phyloP scores from a whole-genome alignment of 192 early-diverging fungal species.

The Coemansia sp. region DNA sequence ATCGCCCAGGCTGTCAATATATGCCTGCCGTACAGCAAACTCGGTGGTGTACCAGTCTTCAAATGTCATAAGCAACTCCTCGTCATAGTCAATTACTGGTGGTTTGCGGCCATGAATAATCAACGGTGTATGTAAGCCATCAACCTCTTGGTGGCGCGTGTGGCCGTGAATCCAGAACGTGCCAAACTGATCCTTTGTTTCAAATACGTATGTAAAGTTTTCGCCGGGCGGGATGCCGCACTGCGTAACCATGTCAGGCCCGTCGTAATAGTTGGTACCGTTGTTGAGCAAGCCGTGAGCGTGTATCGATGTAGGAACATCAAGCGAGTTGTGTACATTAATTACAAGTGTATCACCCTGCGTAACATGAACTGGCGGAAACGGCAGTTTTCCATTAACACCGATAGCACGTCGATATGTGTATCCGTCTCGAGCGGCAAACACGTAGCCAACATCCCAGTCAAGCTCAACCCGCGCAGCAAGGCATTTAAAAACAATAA shows the following conservation, averaged over 20 bases:
- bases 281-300: neutral
- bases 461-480: neutral
- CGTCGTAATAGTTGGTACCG: neutral
- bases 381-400: neutral
- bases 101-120: no score
- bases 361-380: neutral
- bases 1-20: constrained; percentile 29
- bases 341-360: neutral
- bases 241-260: neutral
- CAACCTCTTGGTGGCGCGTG: no score
- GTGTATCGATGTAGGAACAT: neutral
- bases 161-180: neutral
- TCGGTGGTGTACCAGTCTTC: neutral
- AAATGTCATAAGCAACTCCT: neutral
- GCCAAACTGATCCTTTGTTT: neutral
- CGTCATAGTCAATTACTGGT: no score
- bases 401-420: neutral
- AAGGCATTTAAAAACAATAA: neutral
- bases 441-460: neutral
- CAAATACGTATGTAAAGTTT: neutral
- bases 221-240: neutral
- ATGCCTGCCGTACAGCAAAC: neutral
- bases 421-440: neutral
- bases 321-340: neutral
- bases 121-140: no score